phyloP scores from a whole-genome alignment of 164 flowering plant species.

The Aristolochia fimbriata region DNA sequence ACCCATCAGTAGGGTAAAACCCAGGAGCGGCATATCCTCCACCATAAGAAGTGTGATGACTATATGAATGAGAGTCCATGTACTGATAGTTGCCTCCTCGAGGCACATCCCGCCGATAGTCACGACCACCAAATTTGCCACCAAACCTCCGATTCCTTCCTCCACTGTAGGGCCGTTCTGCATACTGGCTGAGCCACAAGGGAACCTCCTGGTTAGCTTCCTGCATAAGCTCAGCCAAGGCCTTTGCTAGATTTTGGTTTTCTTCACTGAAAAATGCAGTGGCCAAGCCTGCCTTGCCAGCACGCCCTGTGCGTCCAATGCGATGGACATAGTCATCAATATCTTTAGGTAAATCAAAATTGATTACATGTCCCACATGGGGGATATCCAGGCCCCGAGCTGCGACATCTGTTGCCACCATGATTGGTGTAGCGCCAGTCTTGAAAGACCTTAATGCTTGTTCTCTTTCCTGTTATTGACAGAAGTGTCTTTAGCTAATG shows the following conservation, averaged over 20 bases:
- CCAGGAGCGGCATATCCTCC: background rate
- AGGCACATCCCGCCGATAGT: conserved; percentile 24
- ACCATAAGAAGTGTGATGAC: background rate
- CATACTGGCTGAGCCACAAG: conserved; percentile 36
- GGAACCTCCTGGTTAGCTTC: conserved; percentile 71
- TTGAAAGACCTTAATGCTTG: conserved; percentile 47
- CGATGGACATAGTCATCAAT: conserved; percentile 71
- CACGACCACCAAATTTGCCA: conserved; percentile 40
- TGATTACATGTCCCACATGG: conserved; percentile 60
- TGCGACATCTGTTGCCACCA: conserved; percentile 77
- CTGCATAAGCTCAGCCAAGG: conserved; percentile 45
- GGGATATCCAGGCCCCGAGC: conserved; percentile 69
- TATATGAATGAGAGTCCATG: conserved; percentile 7
- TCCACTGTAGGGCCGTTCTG: conserved; percentile 23
- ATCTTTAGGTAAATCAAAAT: conserved; percentile 57
- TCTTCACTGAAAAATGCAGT: conserved; percentile 56
- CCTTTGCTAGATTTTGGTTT: conserved; percentile 35
- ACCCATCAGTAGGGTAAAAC: conserved; percentile 1
- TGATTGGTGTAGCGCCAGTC: conserved; percentile 40
- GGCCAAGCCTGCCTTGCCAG: conserved; percentile 62
- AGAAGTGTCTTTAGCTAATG: background rate
- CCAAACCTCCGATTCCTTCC: conserved; percentile 22
- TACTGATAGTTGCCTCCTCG: conserved; percentile 8
- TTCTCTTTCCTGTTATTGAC: conserved; percentile 40
- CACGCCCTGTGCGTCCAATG: conserved; percentile 70